Percentiles rank a stretch among this genome's conserved stretches.
These are phyloP conservation scores for Harrya chromipes DNA, from an alignment of 768 basidiomycete genomes.

Conservation along the genomic window DNA sequence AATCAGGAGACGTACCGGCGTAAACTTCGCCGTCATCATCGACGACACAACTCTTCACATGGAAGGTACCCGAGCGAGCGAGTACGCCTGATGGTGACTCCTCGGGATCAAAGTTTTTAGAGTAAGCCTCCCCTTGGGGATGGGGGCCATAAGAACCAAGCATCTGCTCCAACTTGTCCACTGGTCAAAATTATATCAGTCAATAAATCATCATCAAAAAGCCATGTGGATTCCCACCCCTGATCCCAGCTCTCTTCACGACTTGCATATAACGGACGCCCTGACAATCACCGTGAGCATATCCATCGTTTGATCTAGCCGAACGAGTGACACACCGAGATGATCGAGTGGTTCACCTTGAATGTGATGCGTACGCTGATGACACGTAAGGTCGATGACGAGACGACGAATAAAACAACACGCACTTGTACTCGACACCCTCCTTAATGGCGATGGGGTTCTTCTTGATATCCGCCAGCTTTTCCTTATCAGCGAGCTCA, in stretches of 20 bases:
- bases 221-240: conserved; percentile 44
- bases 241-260: conserved; percentile 76
- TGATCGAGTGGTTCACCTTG: conserved; percentile 88
- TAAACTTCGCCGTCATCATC: conserved; percentile 86
- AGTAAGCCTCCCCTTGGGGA: conserved; percentile 59
- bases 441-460: conserved; percentile 79
- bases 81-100: conserved; percentile 76
- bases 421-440: conserved; percentile 84
- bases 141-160: conserved; percentile 88
- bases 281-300: conserved; percentile 37
- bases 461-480: conserved; percentile 62
- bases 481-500: conserved; percentile 50
- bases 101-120: conserved; percentile 74
- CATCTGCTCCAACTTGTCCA: conserved; percentile 93
- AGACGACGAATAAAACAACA: neutral
- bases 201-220: neutral
- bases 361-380: conserved; percentile 74
- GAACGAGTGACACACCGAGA: conserved; percentile 51
- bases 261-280: conserved; percentile 86
- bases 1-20: conserved; percentile 52
- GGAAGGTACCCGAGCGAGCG: conserved; percentile 78
- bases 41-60: conserved; percentile 74
- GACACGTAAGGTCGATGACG: conserved; percentile 3
- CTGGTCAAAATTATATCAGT: conserved; percentile 36
- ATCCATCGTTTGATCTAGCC: neutral